Percentiles rank a stretch among this genome's conserved stretches.
phyloP scores from a whole-genome alignment of 169 alveolate species.

The Besnoitia besnoiti region DNA sequence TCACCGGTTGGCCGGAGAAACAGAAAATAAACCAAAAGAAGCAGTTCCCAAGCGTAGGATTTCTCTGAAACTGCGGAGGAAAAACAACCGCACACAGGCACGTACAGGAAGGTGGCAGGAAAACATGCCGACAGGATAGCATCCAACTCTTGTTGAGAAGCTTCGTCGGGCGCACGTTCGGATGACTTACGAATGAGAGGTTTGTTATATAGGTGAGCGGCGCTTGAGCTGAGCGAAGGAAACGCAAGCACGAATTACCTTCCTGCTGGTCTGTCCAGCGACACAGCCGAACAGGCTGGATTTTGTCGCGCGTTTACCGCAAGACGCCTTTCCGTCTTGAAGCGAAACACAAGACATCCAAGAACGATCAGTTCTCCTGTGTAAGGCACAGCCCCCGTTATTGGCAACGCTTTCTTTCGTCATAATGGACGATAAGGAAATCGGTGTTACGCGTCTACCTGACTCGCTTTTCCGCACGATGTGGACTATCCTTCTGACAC shows the following conservation, averaged over 20 bases:
- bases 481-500: too few species aligned
- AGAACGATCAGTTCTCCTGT: too few species aligned
- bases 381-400: too few species aligned
- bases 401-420: too few species aligned
- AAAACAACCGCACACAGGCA: not conserved
- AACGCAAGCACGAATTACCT: not conserved
- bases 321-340: conserved; percentile 14
- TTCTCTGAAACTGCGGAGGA: conserved; percentile 77
- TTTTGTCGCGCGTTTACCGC: too few species aligned
- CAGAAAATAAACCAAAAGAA: conserved; percentile 93
- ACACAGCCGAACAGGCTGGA: too few species aligned
- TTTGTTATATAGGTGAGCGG: conserved; percentile 81
- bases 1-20: conserved; percentile 94
- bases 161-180: too few species aligned
- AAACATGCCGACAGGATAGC: too few species aligned
- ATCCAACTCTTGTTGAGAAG: not conserved
- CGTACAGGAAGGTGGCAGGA: not conserved
- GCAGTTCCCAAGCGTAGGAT: conserved; percentile 87
- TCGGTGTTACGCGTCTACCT: too few species aligned
- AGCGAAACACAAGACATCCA: conserved; percentile 25
- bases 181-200: conserved; percentile 68
- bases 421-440: too few species aligned
- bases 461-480: too few species aligned
- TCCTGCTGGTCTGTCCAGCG: not conserved
- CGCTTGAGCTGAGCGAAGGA: conserved; percentile 73